Evolutionary conservation across 495 filamentous ascomycete species (phyloP), one percentile per base, ranked within the genome.

Genomic region (Aspergillus campestris): DNA sequence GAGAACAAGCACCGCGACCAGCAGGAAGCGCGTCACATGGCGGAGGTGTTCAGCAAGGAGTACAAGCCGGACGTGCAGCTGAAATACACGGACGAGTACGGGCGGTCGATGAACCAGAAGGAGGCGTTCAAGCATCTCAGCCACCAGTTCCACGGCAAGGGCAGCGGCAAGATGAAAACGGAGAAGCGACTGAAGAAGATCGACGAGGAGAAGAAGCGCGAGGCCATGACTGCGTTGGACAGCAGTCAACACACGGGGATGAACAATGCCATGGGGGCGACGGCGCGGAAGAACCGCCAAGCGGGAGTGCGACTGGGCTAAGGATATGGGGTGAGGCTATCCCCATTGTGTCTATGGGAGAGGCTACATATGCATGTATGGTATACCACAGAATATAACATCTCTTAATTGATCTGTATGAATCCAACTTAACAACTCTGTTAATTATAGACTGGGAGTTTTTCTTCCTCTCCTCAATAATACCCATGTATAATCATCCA

Each of bases 101-200:
- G 92, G 6, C 80, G 92, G 27, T 66, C 72, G 39, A 86, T 98
- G 78, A 83, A 83, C 53, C 79, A 84, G 58, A 98, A 97, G 71
- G 92, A 98, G 66, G 92, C 92, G 1, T 98, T 97, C 73, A 89
- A 89, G 71, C 80, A 96, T 59, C 72, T 97, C 37, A 88, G 81
- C 56, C 92, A 98, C 67, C 86, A 94, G 64, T 98, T 98, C 80
- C 92, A 98, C 68, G 92, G 92, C 43, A 96, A 97, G 70, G 89
- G 90, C 35, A 89, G 83, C 57, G 92, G 92, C 42, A 96, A 96
- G 76, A 85, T 85, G 71, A 98, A 98, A 83, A 96, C 89, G 18
- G 91, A 97, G 73, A 97, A 97, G 71, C 73, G 78, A 43, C 67
- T 98, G 40, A 95, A 96, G 81, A 94, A 92, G 79, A 91, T 95